phyloP scores from a whole-genome alignment of 106 monocot species.

The Gastrodia elata region DNA sequence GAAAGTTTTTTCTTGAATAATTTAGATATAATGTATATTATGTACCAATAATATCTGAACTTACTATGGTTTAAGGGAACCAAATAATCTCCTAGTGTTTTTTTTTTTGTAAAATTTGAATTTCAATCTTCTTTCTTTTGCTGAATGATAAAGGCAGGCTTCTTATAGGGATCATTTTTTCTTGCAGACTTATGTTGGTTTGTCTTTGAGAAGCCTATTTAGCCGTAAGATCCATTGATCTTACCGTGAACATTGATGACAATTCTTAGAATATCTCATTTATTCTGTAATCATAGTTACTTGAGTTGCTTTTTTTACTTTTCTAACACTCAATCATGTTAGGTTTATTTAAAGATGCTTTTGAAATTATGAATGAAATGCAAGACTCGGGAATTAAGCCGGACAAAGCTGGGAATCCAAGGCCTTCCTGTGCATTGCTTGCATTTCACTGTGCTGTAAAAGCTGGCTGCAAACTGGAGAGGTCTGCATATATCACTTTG shows the following conservation, averaged over 20 bases:
- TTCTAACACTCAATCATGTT: conserved; percentile 1
- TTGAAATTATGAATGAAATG: conserved; percentile 60
- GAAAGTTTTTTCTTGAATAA: too few relatives aligned
- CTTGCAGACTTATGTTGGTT: neutral
- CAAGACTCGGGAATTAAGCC: conserved; percentile 56
- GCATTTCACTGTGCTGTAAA: conserved; percentile 39
- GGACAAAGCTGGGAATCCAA: conserved; percentile 54
- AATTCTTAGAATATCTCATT: too few relatives aligned
- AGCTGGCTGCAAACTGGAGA: conserved; percentile 28
- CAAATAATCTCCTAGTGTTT: too few relatives aligned
- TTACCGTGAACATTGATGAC: neutral
- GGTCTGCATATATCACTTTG: conserved; percentile 39
- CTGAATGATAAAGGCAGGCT: neutral
- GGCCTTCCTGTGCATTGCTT: conserved; percentile 28
- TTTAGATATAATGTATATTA: too few relatives aligned
- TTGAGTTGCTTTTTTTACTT: neutral
- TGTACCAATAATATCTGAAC: too few relatives aligned
- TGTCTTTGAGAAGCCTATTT: neutral
- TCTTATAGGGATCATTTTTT: neutral
- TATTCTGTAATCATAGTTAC: neutral
- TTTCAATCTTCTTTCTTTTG: neutral
- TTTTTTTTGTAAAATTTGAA: too few relatives aligned
- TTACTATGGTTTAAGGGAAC: too few relatives aligned
- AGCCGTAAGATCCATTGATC: neutral
- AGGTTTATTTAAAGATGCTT: conserved; percentile 67